Percentiles rank a stretch among this genome's conserved stretches.
Evolutionary conservation across 2,329 filamentous ascomycete genomes (phyloP).

Genomic region (Nemania serpens): DNA sequence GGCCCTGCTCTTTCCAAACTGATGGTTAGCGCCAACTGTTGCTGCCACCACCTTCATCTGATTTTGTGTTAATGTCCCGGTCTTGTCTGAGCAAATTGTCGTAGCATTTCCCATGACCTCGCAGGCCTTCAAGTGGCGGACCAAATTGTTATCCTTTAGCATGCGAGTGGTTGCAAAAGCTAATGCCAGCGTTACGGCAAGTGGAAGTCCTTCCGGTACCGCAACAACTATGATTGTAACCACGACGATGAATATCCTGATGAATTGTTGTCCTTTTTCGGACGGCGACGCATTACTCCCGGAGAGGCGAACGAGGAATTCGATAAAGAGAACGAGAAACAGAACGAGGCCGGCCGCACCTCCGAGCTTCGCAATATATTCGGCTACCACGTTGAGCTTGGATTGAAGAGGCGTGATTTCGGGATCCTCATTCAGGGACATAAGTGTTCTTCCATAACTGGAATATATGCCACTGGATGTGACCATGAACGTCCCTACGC

Average conservation of each 20-base stretch:
- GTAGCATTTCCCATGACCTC: slow-evolving; percentile 83
- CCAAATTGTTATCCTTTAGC: slow-evolving; percentile 77
- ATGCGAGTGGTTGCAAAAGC: slow-evolving; percentile 79
- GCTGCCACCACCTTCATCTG: slow-evolving; percentile 71
- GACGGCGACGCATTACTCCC: slow-evolving; percentile 58
- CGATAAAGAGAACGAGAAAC: slow-evolving; percentile 84
- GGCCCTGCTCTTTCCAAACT: slow-evolving; percentile 52
- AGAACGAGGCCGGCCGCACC: slow-evolving; percentile 77
- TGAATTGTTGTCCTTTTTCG: slow-evolving; percentile 76
- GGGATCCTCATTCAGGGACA: slow-evolving; percentile 73
- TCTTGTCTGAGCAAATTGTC: slow-evolving; percentile 71
- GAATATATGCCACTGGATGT: slow-evolving; percentile 76
- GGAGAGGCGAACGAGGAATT: slow-evolving; percentile 72
- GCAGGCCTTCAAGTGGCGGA: slow-evolving; percentile 76
- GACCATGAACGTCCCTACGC: slow-evolving; percentile 74
- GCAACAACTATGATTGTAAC: slow-evolving; percentile 82
- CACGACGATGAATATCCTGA: slow-evolving; percentile 77
- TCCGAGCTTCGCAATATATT: slow-evolving; percentile 78
- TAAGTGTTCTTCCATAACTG: slow-evolving; percentile 75
- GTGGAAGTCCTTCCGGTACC: slow-evolving; percentile 75
- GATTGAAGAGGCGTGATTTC: slow-evolving; percentile 78
- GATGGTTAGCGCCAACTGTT: slow-evolving; percentile 59
- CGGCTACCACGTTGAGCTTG: slow-evolving; percentile 75
- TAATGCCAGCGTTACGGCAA: slow-evolving; percentile 77
- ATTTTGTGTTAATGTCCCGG: slow-evolving; percentile 69